A percentile compares a stretch with the other conserved stretches of the same genome.
These are phyloP conservation scores for Globisporangium solare DNA, from an alignment of 352 stramenopile genomes.

Conservation along the genomic window DNA sequence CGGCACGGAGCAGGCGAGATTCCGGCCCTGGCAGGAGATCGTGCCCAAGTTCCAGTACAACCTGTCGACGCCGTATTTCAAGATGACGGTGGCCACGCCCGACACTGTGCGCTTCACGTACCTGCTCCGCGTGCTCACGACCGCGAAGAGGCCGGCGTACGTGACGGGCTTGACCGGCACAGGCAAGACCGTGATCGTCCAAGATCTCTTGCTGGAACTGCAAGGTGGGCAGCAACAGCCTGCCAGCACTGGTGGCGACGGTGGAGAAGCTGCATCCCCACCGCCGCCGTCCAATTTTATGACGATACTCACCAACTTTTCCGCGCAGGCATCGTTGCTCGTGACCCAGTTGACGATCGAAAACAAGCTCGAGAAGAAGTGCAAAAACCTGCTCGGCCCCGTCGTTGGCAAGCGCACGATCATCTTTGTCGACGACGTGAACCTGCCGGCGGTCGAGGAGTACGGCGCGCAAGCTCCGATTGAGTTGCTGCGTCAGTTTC, in stretches of 20 bases:
- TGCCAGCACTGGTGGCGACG: slow-evolving; percentile 11
- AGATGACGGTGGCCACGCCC: slow-evolving; percentile 76
- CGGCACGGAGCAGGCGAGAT: slow-evolving; percentile 43
- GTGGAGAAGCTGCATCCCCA: slow-evolving; percentile 12
- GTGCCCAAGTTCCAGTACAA: slow-evolving; percentile 72
- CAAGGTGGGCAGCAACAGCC: slow-evolving; percentile 15
- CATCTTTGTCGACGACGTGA: slow-evolving; percentile 96
- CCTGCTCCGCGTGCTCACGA: slow-evolving; percentile 44
- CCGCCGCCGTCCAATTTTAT: slow-evolving; percentile 44
- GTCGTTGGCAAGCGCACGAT: slow-evolving; percentile 85
- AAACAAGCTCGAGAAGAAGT: slow-evolving; percentile 93
- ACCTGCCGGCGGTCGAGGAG: slow-evolving; percentile 91
- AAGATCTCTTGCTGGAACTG: slow-evolving; percentile 66
- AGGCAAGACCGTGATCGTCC: slow-evolving; percentile 87
- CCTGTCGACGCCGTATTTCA: slow-evolving; percentile 52
- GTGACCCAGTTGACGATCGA: slow-evolving; percentile 90
- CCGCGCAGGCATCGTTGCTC: slow-evolving; percentile 85
- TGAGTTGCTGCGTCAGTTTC: slow-evolving; percentile 92
- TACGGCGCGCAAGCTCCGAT: slow-evolving; percentile 94
- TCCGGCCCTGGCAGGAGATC: slow-evolving; percentile 54
- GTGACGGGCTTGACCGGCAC: slow-evolving; percentile 88
- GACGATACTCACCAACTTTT: slow-evolving; percentile 90
- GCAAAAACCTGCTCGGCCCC: slow-evolving; percentile 91
- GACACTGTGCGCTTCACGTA: slow-evolving; percentile 73
- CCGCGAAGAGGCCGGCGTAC: slow-evolving; percentile 78